Base-by-base conservation (phyloP, 495 filamentous ascomycete species). In the Penicillium riverlandense region DNA sequence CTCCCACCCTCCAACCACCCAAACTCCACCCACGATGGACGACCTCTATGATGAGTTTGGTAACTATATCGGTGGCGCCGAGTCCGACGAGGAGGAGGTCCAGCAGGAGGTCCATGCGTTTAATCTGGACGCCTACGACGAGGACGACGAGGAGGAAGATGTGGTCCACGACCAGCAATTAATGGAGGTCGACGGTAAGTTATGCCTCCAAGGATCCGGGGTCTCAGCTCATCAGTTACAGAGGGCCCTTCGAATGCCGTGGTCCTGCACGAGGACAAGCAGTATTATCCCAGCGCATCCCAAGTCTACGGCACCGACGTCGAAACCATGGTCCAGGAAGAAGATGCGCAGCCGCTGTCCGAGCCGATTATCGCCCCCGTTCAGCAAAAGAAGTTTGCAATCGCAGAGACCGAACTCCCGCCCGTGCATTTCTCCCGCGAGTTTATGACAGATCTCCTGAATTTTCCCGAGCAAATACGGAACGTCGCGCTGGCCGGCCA, bases 191-290 rank as follows among this genome's bases (percentile, higher is more conserved):
- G 92, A 97, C 64, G 85, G 84, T 85, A 69, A 42, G 72, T 52
- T 14, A 8, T 39, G 13, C 41, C 50, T 47, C 16, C 30, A 6
- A 13, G 35, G 30, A 34, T 14, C 40, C 39, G 40, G 11, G 29
- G 46, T 11, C 60, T 43, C 46, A 54, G 29, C 32, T 16, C 40
- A 41, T 41, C 39, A 35, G 31, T 40, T 71, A 73, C 83, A 65
- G 88, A 95, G 38, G 90, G 88, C n/a, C 88, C 92, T 13, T 96
- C 90, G 7, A 98, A 97, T 64, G 91, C 91, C 35, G 90, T 98
- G 29, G 75, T 98, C 39, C 77, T 98, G 29, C 94, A 98, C 61
- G 92, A 98, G 71, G 94, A 98, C 69, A 97, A 98, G 65, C 92
- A 97, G 69, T 98, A 98, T 59, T 98, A 98, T 58, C 94, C 92